Percentiles rank a stretch among this genome's conserved stretches.
These are phyloP conservation scores for Mucor piriformis DNA, from an alignment of 371 early-diverging fungal species.

Conservation along the genomic window DNA sequence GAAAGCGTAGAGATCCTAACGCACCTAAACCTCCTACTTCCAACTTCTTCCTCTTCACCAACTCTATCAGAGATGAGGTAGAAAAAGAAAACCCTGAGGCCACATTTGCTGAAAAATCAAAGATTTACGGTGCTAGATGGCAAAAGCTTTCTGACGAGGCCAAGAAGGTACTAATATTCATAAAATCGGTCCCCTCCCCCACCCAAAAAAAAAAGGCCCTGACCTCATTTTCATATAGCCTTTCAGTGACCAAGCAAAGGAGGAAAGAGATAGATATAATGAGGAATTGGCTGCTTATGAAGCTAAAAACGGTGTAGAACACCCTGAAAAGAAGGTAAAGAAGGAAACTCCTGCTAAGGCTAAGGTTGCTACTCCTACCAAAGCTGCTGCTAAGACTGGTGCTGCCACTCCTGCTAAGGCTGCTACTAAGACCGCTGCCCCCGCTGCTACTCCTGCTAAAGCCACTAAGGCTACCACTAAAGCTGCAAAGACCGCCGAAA, in stretches of 20 bases:
- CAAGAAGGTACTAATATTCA: slow-evolving; percentile 7
- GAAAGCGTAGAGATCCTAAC: slow-evolving; percentile 17
- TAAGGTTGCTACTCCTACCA: background rate
- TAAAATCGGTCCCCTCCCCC: no score
- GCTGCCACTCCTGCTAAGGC: background rate
- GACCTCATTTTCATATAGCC: slow-evolving; percentile 6
- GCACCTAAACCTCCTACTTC: slow-evolving; percentile 18
- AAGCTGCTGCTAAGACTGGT: background rate
- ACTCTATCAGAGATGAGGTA: slow-evolving; percentile 10
- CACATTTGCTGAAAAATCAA: slow-evolving; percentile 15
- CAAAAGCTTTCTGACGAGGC: slow-evolving; percentile 12
- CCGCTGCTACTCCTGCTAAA: background rate
- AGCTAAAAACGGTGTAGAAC: background rate
- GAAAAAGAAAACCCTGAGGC: slow-evolving; percentile 9
- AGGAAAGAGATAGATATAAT: slow-evolving; percentile 13
- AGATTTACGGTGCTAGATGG: slow-evolving; percentile 21
- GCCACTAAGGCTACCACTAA: background rate
- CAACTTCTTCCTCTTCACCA: slow-evolving; percentile 13
- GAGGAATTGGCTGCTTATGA: slow-evolving; percentile 12
- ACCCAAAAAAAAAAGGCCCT: background rate
- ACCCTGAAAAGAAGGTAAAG: slow-evolving; percentile 2
- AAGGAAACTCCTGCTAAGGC: background rate
- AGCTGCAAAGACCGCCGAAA: no score
- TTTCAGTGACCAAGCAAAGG: slow-evolving; percentile 10
- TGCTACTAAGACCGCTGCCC: no score